Evolutionary conservation across 2,329 filamentous ascomycete species (phyloP).

Genomic region (Cordyceps cateniannulata): DNA sequence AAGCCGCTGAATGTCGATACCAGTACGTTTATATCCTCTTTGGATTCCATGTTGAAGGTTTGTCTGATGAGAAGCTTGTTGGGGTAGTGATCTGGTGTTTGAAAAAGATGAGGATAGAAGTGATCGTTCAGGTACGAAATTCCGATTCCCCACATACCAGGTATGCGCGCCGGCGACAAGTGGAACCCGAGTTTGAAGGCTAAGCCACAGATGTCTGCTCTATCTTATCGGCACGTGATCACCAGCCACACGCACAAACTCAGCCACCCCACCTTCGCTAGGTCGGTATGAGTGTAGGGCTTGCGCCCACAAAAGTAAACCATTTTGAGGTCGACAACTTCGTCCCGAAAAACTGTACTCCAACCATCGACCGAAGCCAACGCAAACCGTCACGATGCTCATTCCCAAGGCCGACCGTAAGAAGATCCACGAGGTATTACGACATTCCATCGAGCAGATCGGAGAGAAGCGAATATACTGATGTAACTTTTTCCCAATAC

Average conservation of each 20-base stretch:
- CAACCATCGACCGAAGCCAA: conserved; percentile 45
- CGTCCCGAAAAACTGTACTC: conserved; percentile 32
- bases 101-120: neutral
- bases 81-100: neutral
- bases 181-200: neutral
- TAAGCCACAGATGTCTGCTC: neutral
- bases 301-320: conserved; percentile 41
- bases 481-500: conserved; percentile 16
- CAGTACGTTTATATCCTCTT: conserved; percentile 67
- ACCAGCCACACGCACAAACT: conserved; percentile 21
- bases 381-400: conserved; percentile 68
- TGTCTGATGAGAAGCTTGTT: neutral
- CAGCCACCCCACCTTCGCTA: conserved; percentile 29
- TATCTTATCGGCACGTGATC: conserved; percentile 28
- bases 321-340: conserved; percentile 35
- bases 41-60: conserved; percentile 43
- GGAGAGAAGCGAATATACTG: conserved; percentile 12
- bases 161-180: neutral
- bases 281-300: conserved; percentile 32
- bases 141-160: neutral
- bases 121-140: neutral
- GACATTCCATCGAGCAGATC: conserved; percentile 5
- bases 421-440: conserved; percentile 84
- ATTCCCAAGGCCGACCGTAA: conserved; percentile 99
- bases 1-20: conserved; percentile 80